These are phyloP conservation scores for Pseudocercospora cruenta DNA, from an alignment of 2,329 filamentous ascomycete species.

Conservation along the genomic window DNA sequence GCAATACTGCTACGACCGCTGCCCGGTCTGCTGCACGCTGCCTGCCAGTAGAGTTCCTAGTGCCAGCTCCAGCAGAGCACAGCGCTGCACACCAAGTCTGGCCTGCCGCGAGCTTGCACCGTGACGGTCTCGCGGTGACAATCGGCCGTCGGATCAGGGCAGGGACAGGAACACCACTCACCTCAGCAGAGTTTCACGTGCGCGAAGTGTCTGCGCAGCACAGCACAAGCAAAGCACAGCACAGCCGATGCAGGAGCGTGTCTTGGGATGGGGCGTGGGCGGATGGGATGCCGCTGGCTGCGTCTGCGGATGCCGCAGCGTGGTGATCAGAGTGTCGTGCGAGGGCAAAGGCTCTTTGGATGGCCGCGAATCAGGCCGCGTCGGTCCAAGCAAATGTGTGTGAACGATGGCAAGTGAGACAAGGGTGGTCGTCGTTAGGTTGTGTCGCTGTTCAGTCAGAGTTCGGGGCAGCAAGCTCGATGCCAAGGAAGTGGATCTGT, in stretches of 20 bases:
- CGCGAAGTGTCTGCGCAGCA: background rate
- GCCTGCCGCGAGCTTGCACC: background rate
- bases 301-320: background rate
- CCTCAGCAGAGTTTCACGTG: background rate
- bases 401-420: background rate
- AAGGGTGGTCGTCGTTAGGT: background rate
- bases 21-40: background rate
- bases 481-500: background rate
- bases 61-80: no score
- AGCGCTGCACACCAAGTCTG: no score
- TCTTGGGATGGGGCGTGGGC: slow-evolving; percentile 5
- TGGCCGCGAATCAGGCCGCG: background rate
- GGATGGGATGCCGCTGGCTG: background rate
- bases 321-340: background rate
- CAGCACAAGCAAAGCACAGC: background rate
- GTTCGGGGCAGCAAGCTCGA: background rate
- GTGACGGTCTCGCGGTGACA: background rate
- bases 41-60: background rate
- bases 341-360: background rate
- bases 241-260: slow-evolving; percentile 4
- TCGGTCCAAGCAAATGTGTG: background rate
- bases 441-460: background rate
- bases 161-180: background rate
- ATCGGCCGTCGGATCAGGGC: background rate
- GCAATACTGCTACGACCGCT: background rate